Evolutionary conservation across 2,329 filamentous ascomycete genomes (phyloP).

Genomic region (Geoglossum cookeanum): DNA sequence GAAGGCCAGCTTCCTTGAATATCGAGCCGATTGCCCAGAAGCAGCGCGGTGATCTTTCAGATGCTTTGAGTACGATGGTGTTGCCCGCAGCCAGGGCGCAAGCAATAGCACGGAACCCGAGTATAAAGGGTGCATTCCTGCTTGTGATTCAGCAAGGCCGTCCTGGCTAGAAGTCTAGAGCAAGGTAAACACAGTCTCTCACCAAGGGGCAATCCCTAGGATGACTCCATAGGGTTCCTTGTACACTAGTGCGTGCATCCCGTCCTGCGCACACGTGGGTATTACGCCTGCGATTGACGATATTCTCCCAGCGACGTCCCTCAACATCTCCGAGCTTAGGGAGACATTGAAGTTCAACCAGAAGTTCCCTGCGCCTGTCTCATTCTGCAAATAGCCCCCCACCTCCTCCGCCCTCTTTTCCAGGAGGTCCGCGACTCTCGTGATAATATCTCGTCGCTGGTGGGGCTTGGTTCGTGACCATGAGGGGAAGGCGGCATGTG

Average conservation of each 20-base stretch:
- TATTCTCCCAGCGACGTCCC: constrained; percentile 32
- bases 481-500: constrained; percentile 45
- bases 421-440: constrained; percentile 48
- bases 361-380: constrained; percentile 33
- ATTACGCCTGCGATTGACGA: constrained; percentile 28
- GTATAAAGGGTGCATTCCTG: constrained; percentile 35
- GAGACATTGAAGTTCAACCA: constrained; percentile 21
- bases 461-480: constrained; percentile 47
- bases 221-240: constrained; percentile 67
- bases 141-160: background rate
- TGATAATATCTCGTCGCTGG: constrained; percentile 47
- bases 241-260: constrained; percentile 41
- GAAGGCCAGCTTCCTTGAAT: constrained; percentile 57
- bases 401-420: constrained; percentile 40
- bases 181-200: constrained; percentile 8
- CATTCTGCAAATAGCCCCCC: constrained; percentile 35
- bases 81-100: constrained; percentile 56
- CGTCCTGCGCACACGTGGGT: constrained; percentile 28
- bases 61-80: constrained; percentile 53
- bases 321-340: constrained; percentile 23
- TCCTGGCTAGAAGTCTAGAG: background rate
- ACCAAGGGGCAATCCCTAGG: constrained; percentile 68
- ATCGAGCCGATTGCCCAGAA: constrained; percentile 43
- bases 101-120: constrained; percentile 30
- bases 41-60: constrained; percentile 45